phyloP scores from a whole-genome alignment of 2,329 filamentous ascomycete species.

The Rhynchosporium secalis region DNA sequence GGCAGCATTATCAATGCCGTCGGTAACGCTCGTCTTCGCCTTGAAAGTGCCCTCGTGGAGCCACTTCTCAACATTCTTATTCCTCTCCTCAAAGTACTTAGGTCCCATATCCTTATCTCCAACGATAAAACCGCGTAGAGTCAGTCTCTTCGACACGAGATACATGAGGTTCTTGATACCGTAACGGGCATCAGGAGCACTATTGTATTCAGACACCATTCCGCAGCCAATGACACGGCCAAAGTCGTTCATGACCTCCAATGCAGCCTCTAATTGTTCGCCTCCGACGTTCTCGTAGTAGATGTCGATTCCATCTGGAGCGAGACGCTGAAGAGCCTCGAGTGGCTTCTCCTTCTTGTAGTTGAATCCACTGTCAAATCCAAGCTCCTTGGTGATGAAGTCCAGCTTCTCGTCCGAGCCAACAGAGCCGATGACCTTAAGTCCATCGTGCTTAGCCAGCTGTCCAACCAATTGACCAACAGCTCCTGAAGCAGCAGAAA shows the following conservation, averaged over 20 bases:
- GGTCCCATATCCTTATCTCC: conserved; percentile 61
- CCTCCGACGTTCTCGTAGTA: conserved; percentile 83
- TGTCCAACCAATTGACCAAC: conserved; percentile 78
- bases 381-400: conserved; percentile 70
- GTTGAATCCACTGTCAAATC: conserved; percentile 75
- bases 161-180: conserved; percentile 61
- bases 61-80: conserved; percentile 69
- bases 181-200: conserved; percentile 52
- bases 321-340: conserved; percentile 64
- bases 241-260: conserved; percentile 61
- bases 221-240: conserved; percentile 64
- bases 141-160: conserved; percentile 62
- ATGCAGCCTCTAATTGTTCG: conserved; percentile 68
- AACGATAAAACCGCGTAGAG: conserved; percentile 68
- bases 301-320: conserved; percentile 73
- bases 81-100: conserved; percentile 59
- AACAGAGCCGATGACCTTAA: conserved; percentile 73
- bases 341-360: conserved; percentile 73
- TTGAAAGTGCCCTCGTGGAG: conserved; percentile 66
- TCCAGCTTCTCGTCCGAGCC: conserved; percentile 75
- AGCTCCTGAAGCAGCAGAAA: conserved; percentile 72
- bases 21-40: conserved; percentile 57
- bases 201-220: conserved; percentile 71
- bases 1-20: conserved; percentile 65
- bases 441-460: conserved; percentile 72